Evolutionary conservation across 768 basidiomycete species (phyloP).

Genomic region (Clathrus columnatus): DNA sequence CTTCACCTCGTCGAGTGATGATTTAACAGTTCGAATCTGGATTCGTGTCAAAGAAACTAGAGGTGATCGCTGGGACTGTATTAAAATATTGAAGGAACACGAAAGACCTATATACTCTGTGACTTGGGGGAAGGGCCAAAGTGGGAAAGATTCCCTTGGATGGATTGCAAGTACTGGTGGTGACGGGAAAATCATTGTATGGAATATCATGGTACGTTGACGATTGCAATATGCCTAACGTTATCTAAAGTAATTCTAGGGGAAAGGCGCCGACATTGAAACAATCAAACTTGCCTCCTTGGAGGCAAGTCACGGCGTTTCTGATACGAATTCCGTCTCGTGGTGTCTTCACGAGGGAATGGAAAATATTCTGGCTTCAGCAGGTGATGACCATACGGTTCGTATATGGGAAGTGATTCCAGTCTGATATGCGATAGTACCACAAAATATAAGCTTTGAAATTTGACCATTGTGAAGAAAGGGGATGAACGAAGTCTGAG

Average conservation of each 20-base stretch:
- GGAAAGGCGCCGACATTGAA: conserved; percentile 14
- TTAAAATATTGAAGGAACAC: conserved; percentile 53
- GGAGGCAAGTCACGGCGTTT: conserved; percentile 65
- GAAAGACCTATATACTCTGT: conserved; percentile 74
- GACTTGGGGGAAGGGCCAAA: conserved; percentile 51
- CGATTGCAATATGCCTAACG: neutral
- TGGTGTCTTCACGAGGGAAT: conserved; percentile 72
- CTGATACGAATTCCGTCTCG: conserved; percentile 75
- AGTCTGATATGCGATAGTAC: no score
- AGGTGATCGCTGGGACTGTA: conserved; percentile 51
- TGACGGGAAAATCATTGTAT: conserved; percentile 77
- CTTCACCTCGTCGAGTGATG: conserved; percentile 83
- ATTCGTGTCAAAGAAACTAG: conserved; percentile 34
- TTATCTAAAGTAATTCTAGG: neutral
- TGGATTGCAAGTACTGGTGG: conserved; percentile 81
- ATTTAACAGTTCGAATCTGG: conserved; percentile 81
- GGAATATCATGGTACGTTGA: conserved; percentile 56
- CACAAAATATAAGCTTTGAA: no score
- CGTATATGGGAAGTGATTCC: conserved; percentile 62
- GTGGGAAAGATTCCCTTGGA: conserved; percentile 42
- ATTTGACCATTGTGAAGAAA: no score
- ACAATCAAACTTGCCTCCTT: conserved; percentile 46
- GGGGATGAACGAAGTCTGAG: no score
- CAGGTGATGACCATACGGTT: conserved; percentile 78
- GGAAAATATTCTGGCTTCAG: conserved; percentile 64